Base-by-base conservation (phyloP, 129 eudicot species). In the Cynara cardunculus region DNA sequence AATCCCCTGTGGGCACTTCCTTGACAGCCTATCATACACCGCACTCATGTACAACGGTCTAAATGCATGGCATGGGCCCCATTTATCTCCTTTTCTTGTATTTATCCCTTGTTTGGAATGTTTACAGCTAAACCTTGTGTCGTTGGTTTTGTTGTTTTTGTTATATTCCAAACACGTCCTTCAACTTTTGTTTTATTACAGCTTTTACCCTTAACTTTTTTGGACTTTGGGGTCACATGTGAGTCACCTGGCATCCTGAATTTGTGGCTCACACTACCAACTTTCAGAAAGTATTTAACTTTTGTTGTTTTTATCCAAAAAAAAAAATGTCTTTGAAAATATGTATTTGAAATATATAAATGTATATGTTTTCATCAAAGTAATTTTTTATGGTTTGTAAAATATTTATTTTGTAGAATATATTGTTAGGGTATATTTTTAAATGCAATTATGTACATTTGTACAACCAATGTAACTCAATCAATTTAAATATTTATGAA, bases 11-110 rank as follows among this genome's bases (percentile, higher is more conserved):
- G 85, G 81, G 81, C 81, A 32, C 64, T 77, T 77, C 82, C 59
- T 39, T 77, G 82, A 83, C 86, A 83, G 82, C 86, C 82, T 83
- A 83, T 77, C 82, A 83, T 83, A 83, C 78, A 73, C 82, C 82
- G 7, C 71, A 39, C 73, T 83, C 77, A 22, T 77, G 81, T 83
- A 27, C 86, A 83, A 83, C 86, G 86, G 86, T n/a, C 82, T 77
- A 77, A 77, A 70, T 70, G 82, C 86, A 21, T 31, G 19, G 65
- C 56, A 27, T 22, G 26, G 71, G 71, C 10, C 83, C 59, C 62
- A 61, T 53, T 66, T 77, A 25, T 25, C 56, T 27, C 22, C 64
- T 76, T 70, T 19, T 39, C 16, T 82, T 82, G 75, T 68, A 67
- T 69, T 34, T 28, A 76, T 68, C 74, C 72, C 25, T 68, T 31